phyloP scores from a whole-genome alignment of 768 basidiomycete species.

The Amanita thiersii region DNA sequence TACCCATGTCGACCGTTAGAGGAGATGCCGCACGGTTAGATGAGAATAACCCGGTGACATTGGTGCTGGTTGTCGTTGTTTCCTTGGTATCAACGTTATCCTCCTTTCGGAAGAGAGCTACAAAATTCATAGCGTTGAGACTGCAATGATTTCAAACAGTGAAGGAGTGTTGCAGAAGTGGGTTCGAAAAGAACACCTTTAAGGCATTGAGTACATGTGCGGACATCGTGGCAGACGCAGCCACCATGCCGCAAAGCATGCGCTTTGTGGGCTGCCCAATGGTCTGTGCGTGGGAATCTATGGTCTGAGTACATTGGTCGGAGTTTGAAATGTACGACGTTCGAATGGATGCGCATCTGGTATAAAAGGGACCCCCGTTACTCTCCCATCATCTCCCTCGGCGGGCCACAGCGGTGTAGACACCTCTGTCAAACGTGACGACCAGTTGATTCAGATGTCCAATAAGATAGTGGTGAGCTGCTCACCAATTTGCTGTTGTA shows the following conservation, averaged over 20 bases:
- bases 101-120: constrained; percentile 9
- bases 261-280: constrained; percentile 5
- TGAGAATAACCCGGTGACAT: constrained; percentile 10
- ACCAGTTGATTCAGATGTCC: constrained; percentile 52
- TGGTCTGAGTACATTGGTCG: constrained; percentile 21
- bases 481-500: constrained; percentile 51
- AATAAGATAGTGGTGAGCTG: constrained; percentile 98
- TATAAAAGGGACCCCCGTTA: constrained; percentile 41
- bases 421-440: constrained; percentile 23
- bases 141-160: no score
- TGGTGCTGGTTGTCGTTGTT: constrained; percentile 11
- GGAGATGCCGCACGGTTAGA: constrained; percentile 18
- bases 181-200: constrained; percentile 79
- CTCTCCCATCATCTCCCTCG: constrained; percentile 31
- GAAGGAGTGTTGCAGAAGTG: constrained; percentile 34
- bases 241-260: constrained; percentile 69
- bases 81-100: constrained; percentile 2
- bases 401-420: constrained; percentile 29
- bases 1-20: constrained; percentile 7
- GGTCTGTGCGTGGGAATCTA: constrained; percentile 38
- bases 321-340: constrained; percentile 37
- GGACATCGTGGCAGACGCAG: constrained; percentile 92
- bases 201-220: constrained; percentile 88
- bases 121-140: constrained; percentile 5
- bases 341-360: constrained; percentile 33